phyloP scores from a whole-genome alignment of 306 rosid species.

The Lithocarpus polystachyus region DNA sequence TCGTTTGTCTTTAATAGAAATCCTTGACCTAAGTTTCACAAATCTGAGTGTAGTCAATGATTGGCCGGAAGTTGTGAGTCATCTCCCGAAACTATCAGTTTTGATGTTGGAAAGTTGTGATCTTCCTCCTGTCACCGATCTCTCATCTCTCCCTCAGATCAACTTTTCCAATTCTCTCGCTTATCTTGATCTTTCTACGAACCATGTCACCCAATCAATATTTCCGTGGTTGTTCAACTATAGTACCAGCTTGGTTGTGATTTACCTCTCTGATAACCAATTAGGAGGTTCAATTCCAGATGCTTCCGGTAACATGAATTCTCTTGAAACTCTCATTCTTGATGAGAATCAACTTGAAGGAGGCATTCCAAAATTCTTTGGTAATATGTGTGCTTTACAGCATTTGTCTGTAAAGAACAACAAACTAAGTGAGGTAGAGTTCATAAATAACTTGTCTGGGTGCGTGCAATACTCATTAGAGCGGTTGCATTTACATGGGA shows the following conservation, averaged over 20 bases:
- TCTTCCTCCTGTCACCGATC: not conserved
- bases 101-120: accelerated
- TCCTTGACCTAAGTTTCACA: accelerated
- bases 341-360: conserved; percentile 7
- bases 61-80: too few species aligned
- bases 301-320: conserved; percentile 12
- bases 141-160: not conserved
- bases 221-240: conserved; percentile 12
- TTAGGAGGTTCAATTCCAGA: conserved; percentile 23
- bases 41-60: too few species aligned
- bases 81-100: not conserved
- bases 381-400: conserved; percentile 8
- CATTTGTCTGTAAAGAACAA: not conserved
- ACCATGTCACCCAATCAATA: not conserved
- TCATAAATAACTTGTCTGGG: too few species aligned
- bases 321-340: not conserved
- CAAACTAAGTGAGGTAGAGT: not conserved
- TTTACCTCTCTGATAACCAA: not conserved
- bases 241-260: not conserved
- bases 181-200: not conserved
- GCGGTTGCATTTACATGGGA: too few species aligned
- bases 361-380: conserved; percentile 15
- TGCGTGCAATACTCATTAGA: too few species aligned
- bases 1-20: accelerated
- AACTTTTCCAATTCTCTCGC: not conserved